phyloP scores from a whole-genome alignment of 2,329 filamentous ascomycete species.

The Tothia fuscella region DNA sequence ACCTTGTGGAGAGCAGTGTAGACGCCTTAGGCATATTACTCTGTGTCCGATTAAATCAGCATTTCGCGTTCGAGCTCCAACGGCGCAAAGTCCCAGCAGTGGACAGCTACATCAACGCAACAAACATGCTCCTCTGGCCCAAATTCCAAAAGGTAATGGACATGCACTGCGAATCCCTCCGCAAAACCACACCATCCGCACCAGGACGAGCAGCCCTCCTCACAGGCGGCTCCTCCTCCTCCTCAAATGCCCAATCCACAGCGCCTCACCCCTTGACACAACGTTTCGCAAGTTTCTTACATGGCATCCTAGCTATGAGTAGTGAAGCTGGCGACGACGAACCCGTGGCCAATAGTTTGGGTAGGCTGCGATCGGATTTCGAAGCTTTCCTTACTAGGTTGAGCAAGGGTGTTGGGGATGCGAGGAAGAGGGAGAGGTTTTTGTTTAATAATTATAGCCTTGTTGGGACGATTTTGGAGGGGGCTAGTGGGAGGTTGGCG shows the following conservation, averaged over 20 bases:
- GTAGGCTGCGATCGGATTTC: conserved; percentile 65
- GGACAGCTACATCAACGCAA: conserved; percentile 87
- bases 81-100: conserved; percentile 78
- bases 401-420: conserved; percentile 60
- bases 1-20: conserved; percentile 61
- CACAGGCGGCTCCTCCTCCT: conserved; percentile 30
- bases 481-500: conserved; percentile 60
- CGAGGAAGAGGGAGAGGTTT: conserved; percentile 73
- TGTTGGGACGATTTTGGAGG: conserved; percentile 74
- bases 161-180: conserved; percentile 78
- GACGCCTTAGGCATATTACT: conserved; percentile 80
- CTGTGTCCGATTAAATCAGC: conserved; percentile 88
- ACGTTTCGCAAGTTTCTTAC: conserved; percentile 84
- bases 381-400: conserved; percentile 72
- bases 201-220: conserved; percentile 18
- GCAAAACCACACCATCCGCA: conserved; percentile 31
- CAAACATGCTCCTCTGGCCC: conserved; percentile 93
- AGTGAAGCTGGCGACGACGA: conserved; percentile 91
- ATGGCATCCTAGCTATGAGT: conserved; percentile 72
- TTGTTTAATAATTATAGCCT: conserved; percentile 94
- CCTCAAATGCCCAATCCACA: conserved; percentile 52
- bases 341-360: conserved; percentile 71
- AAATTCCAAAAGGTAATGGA: conserved; percentile 92
- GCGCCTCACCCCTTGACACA: conserved; percentile 89
- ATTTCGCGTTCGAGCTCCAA: conserved; percentile 88